A percentile compares a stretch with the other conserved stretches of the same genome.
These are phyloP conservation scores for Paecilomyces sp. DNA, from an alignment of 2,329 filamentous ascomycete genomes.

Conservation along the genomic window DNA sequence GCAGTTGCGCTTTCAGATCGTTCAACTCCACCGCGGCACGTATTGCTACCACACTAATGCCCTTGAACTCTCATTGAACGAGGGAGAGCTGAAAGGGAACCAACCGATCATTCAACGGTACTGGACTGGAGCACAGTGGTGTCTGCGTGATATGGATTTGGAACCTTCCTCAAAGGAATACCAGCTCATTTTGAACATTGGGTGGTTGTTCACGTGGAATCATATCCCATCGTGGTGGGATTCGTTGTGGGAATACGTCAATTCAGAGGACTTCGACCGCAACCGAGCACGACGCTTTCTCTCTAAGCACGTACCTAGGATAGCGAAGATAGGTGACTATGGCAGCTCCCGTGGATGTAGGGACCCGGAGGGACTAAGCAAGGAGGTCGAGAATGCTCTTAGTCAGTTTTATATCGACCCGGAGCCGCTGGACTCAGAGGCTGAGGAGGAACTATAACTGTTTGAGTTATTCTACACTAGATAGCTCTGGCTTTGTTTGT, in stretches of 20 bases:
- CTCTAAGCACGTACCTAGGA: not conserved
- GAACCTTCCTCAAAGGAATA: not conserved
- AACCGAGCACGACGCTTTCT: not conserved
- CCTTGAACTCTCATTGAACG: not conserved
- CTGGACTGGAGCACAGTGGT: not conserved
- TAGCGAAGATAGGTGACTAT: not conserved
- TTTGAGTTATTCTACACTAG: not conserved
- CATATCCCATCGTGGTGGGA: not conserved
- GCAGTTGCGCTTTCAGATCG: not conserved
- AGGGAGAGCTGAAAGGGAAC: not conserved
- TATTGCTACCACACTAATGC: not conserved
- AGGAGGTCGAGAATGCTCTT: not conserved
- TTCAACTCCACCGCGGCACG: not conserved
- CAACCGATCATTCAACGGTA: not conserved
- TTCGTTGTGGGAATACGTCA: not conserved
- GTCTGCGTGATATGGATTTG: not conserved
- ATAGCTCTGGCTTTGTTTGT: not conserved
- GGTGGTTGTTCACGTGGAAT: not conserved
- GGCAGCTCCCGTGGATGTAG: not conserved
- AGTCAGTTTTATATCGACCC: not conserved
- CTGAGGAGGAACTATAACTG: not conserved
- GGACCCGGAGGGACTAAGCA: not conserved
- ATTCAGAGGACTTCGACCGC: not conserved
- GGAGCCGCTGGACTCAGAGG: not conserved
- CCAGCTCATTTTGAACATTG: not conserved